Evolutionary conservation across 2,329 filamentous ascomycete genomes (phyloP).

Genomic region (Verticillium isaacii): DNA sequence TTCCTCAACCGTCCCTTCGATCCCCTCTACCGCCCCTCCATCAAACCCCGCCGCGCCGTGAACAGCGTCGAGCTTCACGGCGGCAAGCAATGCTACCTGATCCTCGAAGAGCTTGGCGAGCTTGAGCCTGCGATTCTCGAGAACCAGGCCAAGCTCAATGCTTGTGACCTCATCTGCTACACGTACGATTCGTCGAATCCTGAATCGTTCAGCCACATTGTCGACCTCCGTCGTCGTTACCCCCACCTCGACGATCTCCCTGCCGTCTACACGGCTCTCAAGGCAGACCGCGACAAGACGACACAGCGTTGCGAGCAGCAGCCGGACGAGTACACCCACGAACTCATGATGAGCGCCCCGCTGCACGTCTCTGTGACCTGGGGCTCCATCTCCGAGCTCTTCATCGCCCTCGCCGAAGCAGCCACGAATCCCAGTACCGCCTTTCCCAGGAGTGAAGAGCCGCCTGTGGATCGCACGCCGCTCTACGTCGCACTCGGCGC

Average conservation of each 20-base stretch:
- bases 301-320: slow-evolving; percentile 90
- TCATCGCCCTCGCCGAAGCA: slow-evolving; percentile 85
- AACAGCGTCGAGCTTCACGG: slow-evolving; percentile 95
- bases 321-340: slow-evolving; percentile 85
- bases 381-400: slow-evolving; percentile 90
- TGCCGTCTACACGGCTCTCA: slow-evolving; percentile 86
- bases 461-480: slow-evolving; percentile 75
- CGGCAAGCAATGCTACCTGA: slow-evolving; percentile 95
- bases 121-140: slow-evolving; percentile 93
- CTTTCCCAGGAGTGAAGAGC: slow-evolving; percentile 86
- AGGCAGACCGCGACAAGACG: slow-evolving; percentile 93
- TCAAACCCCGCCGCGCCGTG: slow-evolving; percentile 88
- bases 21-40: slow-evolving; percentile 82
- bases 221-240: slow-evolving; percentile 71
- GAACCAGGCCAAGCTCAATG: slow-evolving; percentile 82
- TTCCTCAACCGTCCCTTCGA: slow-evolving; percentile 88
- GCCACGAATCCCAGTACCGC: slow-evolving; percentile 85
- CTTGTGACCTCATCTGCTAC: slow-evolving; percentile 92
- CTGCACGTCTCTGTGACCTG: slow-evolving; percentile 93
- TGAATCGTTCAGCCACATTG: slow-evolving; percentile 90
- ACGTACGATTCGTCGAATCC: slow-evolving; percentile 96
- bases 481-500: slow-evolving; percentile 83
- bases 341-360: slow-evolving; percentile 82
- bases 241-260: slow-evolving; percentile 85
- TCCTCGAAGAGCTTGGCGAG: slow-evolving; percentile 91